A percentile compares a stretch with the other conserved stretches of the same genome.
Conservation (phyloP, 805 yeast species). For the Saccharomycopsis oosterbeekiorum region DNA sequence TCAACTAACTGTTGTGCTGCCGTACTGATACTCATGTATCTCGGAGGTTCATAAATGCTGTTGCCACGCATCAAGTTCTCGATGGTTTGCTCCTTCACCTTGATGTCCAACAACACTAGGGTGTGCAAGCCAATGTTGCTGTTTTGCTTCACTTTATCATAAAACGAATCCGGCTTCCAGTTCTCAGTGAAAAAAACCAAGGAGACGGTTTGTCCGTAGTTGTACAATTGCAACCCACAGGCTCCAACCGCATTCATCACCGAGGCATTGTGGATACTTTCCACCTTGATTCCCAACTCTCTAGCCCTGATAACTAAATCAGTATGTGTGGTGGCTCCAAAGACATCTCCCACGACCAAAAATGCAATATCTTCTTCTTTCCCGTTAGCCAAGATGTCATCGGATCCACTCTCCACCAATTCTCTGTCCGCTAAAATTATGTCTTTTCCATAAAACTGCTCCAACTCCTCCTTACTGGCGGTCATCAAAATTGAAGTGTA, state of each 20-base stretch:
- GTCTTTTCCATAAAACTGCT: constrained; percentile 75
- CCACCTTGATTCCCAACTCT: constrained; percentile 67
- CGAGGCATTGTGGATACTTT: constrained; percentile 87
- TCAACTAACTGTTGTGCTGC: constrained; percentile 85
- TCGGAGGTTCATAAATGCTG: constrained; percentile 88
- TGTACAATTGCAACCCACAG: constrained; percentile 90
- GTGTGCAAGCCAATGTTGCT: constrained; percentile 89
- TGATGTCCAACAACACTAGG: constrained; percentile 76
- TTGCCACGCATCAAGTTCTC: constrained; percentile 92
- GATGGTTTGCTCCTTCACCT: constrained; percentile 92
- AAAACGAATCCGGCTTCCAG: constrained; percentile 97
- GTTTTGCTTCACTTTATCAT: constrained; percentile 80
- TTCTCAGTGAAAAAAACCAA: constrained; percentile 88
- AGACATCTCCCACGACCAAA: constrained; percentile 94
- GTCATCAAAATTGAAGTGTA: constrained; percentile 95
- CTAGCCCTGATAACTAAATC: constrained; percentile 89
- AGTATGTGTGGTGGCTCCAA: constrained; percentile 97
- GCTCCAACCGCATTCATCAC: constrained; percentile 99
- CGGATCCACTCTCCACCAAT: constrained; percentile 84
- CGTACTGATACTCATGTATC: constrained; percentile 87
- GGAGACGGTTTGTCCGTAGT: constrained; percentile 95
- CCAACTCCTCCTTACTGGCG: constrained; percentile 65
- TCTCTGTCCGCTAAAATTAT: constrained; percentile 90
- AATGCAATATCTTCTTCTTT: constrained; percentile 81
- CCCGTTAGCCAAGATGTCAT: constrained; percentile 68